Conservation (phyloP, 805 yeast genomes). For the Saccharomycopsis babjevae region DNA sequence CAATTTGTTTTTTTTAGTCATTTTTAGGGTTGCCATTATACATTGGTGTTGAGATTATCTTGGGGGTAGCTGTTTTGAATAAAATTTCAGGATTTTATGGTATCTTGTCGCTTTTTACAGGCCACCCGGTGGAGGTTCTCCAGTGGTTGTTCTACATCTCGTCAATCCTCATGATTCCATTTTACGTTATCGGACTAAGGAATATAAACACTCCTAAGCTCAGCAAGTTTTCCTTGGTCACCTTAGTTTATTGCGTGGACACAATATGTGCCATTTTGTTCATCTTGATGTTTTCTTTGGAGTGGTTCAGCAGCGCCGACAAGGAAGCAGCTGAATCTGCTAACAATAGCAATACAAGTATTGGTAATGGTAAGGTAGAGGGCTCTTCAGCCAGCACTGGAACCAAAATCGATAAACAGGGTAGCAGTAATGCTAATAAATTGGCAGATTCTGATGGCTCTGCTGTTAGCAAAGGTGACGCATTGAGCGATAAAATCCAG, state of each 20-base stretch:
- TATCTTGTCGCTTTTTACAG: slow-evolving; percentile 73
- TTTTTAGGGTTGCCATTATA: slow-evolving; percentile 76
- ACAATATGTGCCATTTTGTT: slow-evolving; percentile 57
- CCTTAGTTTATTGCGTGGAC: slow-evolving; percentile 56
- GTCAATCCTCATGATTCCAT: slow-evolving; percentile 52
- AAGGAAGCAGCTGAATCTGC: slow-evolving; percentile 22
- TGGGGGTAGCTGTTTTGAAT: slow-evolving; percentile 69
- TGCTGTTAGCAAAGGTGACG: background rate
- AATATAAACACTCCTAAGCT: slow-evolving; percentile 45
- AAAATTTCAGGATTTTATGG: slow-evolving; percentile 89
- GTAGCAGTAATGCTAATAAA: background rate
- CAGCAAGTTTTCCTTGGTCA: slow-evolving; percentile 50
- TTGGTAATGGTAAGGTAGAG: background rate
- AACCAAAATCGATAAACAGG: background rate
- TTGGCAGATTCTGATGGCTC: background rate
- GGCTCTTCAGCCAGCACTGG: background rate
- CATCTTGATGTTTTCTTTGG: slow-evolving; percentile 60
- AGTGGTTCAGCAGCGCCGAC: slow-evolving; percentile 49
- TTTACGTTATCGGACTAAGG: slow-evolving; percentile 50
- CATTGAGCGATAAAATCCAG: background rate
- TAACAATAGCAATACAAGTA: background rate
- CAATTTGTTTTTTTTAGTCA: slow-evolving; percentile 27
- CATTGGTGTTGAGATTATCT: slow-evolving; percentile 75
- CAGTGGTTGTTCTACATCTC: slow-evolving; percentile 75
- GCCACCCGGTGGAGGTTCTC: slow-evolving; percentile 71